Percentiles rank a stretch among this genome's conserved stretches.
Conservation (phyloP, 78 protist genomes). For the Dictyostelium capitatum region DNA sequence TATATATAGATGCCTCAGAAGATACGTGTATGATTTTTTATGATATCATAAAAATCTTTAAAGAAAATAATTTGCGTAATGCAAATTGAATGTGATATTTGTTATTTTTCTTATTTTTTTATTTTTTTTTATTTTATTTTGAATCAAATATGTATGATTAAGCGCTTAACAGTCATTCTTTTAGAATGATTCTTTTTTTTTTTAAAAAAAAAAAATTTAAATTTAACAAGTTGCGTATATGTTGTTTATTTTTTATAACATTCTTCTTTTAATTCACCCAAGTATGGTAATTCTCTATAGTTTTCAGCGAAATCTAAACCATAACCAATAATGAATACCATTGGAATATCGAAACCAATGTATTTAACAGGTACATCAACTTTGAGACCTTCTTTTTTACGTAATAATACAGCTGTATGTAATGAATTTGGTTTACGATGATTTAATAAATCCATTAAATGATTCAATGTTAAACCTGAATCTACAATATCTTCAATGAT, state of each 20-base stretch:
- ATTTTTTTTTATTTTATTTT: too few species aligned
- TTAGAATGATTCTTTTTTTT: too few species aligned
- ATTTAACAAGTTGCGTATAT: too few species aligned
- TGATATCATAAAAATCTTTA: too few species aligned
- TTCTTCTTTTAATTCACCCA: conserved; percentile 79
- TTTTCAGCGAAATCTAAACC: conserved; percentile 82
- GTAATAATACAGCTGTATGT: conserved; percentile 46
- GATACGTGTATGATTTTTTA: too few species aligned
- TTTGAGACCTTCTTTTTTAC: conserved; percentile 81
- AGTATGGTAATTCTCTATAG: conserved; percentile 73
- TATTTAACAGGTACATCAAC: conserved; percentile 59
- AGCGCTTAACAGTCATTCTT: too few species aligned
- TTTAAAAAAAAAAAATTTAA: too few species aligned
- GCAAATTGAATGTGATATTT: too few species aligned
- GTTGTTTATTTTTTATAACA: conserved; percentile 49
- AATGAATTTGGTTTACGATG: conserved; percentile 71
- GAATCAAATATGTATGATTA: too few species aligned
- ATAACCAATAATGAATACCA: conserved; percentile 82
- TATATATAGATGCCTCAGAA: too few species aligned
- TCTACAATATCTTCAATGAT: conserved; percentile 83
- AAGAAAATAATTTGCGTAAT: too few species aligned
- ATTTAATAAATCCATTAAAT: conserved; percentile 53
- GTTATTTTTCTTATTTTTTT: too few species aligned
- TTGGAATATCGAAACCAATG: conserved; percentile 78
- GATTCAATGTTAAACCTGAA: conserved; percentile 70